Evolutionary conservation across 2,329 filamentous ascomycete species (phyloP), one percentile per base, ranked within the genome.

Genomic region (Penicillium sp.): DNA sequence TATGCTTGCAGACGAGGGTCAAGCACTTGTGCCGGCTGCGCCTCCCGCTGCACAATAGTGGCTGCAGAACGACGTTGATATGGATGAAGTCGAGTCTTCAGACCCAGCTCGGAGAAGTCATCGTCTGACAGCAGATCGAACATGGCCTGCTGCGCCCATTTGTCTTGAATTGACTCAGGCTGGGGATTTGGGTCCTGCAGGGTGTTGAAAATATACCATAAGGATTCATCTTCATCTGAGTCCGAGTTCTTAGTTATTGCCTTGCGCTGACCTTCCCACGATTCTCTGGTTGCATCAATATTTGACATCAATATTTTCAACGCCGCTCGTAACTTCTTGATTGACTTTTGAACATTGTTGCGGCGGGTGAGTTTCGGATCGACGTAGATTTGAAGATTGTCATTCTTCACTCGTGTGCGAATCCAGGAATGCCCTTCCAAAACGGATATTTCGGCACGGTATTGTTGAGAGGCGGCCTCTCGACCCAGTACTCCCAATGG

Each of bases 51-150:
- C 16, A 96, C 75, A 92, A 97, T 97, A 24, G 88, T 70, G 3
- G 90, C 90, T 0, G 89, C 88, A 1, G 92, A 93, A 40, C 88
- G 83, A 47, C 87, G 82, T 70, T 97, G 93, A 64, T 96, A 95
- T 0, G 83, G 81, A 67, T 94, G 90, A 0, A 97, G 77, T 0
- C 75, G 75, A 0, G 90, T 90, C 53, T 75, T 74, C 23, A 80
- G 67, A 28, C 76, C 72, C 46, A 64, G 42, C 5, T 76, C 63
- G 31, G 58, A 57, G 39, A 54, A 58, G 19, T 62, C 59, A 14
- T 60, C 48, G 1, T 42, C 40, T 2, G 61, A 63, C 11, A 78
- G 62, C 23, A 77, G 43, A 24, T 73, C 67, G 11, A 66, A 58
- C 70, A 78, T 77, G 1, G 75, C 71, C 6, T 64, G 52, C 42